Percentiles rank a stretch among this genome's conserved stretches.
Conservation (phyloP, 805 yeast species). For the Kodamaea fukazawae region DNA sequence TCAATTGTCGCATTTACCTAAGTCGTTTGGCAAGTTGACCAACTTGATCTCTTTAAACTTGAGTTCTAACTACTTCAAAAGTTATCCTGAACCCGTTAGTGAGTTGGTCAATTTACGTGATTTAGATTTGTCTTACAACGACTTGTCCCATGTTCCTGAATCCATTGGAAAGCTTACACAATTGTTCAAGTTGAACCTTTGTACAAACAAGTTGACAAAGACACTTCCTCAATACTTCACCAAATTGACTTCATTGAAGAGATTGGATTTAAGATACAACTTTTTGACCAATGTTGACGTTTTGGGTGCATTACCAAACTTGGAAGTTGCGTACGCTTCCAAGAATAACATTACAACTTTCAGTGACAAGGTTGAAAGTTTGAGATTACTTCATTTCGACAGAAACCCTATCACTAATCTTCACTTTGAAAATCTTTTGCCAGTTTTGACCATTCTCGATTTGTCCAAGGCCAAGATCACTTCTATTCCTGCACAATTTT, state of each 20-base stretch:
- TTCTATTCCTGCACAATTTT: slow-evolving; percentile 61
- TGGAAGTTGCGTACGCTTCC: slow-evolving; percentile 71
- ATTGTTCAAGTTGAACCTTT: slow-evolving; percentile 66
- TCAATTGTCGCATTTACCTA: slow-evolving; percentile 62
- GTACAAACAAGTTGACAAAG: slow-evolving; percentile 64
- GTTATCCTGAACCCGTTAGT: slow-evolving; percentile 64
- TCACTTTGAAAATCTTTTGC: slow-evolving; percentile 50
- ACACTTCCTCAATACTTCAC: slow-evolving; percentile 53
- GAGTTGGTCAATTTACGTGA: slow-evolving; percentile 56
- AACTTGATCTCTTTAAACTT: slow-evolving; percentile 63
- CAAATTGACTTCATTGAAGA: slow-evolving; percentile 54
- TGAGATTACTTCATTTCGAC: slow-evolving; percentile 70
- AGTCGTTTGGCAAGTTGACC: slow-evolving; percentile 52
- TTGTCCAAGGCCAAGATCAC: slow-evolving; percentile 81
- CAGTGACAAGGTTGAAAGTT: slow-evolving; percentile 56
- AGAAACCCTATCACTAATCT: slow-evolving; percentile 81
- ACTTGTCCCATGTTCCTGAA: slow-evolving; percentile 57
- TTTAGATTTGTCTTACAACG: slow-evolving; percentile 81
- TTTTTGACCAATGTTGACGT: slow-evolving; percentile 52
- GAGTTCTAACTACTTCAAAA: slow-evolving; percentile 68
- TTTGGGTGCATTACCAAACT: slow-evolving; percentile 53
- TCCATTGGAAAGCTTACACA: slow-evolving; percentile 57
- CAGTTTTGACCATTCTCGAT: slow-evolving; percentile 66
- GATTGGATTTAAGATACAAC: slow-evolving; percentile 78
- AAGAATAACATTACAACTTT: slow-evolving; percentile 75